Evolutionary conservation across 441 rosid genomes (phyloP).

Genomic region (Cnidoscolus chayamansa): DNA sequence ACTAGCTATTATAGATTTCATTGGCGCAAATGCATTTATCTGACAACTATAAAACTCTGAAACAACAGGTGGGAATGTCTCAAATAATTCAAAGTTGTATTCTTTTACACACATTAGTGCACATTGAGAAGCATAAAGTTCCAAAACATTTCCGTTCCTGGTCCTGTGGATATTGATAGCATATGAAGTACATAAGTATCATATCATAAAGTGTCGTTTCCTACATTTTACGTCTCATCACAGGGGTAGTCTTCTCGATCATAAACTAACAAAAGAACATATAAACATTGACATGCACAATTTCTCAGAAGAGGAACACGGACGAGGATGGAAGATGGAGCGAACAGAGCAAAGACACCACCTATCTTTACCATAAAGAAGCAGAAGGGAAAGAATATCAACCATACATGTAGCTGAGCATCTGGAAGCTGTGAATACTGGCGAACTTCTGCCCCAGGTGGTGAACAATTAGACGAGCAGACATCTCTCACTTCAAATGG

Average conservation of each 20-base stretch:
- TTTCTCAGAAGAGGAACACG: not conserved
- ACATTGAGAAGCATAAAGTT: too few relatives aligned
- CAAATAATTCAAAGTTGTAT: too few relatives aligned
- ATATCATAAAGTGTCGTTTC: not conserved
- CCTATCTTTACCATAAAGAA: not conserved
- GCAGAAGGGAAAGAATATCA: constrained; percentile 10
- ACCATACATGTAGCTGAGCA: constrained; percentile 11
- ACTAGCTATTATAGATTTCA: too few relatives aligned
- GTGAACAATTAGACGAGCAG: not conserved
- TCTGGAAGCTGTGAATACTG: not conserved
- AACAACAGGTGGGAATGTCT: too few relatives aligned
- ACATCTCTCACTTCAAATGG: constrained; percentile 5
- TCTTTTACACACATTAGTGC: too few relatives aligned
- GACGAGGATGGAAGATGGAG: not conserved
- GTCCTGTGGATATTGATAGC: too few relatives aligned
- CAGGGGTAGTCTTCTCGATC: not conserved
- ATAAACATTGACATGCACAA: not conserved
- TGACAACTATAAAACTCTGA: too few relatives aligned
- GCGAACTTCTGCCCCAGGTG: constrained; percentile 8
- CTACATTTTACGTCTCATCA: not conserved
- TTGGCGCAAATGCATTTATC: too few relatives aligned
- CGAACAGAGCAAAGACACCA: constrained; percentile 7
- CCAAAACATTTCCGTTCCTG: too few relatives aligned
- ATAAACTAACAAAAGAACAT: constrained; percentile 8
- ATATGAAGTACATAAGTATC: not conserved